Percentiles rank a stretch among this genome's conserved stretches.
These are phyloP conservation scores for Coemansia sp. DNA, from an alignment of 192 early-diverging fungal species.

Conservation along the genomic window DNA sequence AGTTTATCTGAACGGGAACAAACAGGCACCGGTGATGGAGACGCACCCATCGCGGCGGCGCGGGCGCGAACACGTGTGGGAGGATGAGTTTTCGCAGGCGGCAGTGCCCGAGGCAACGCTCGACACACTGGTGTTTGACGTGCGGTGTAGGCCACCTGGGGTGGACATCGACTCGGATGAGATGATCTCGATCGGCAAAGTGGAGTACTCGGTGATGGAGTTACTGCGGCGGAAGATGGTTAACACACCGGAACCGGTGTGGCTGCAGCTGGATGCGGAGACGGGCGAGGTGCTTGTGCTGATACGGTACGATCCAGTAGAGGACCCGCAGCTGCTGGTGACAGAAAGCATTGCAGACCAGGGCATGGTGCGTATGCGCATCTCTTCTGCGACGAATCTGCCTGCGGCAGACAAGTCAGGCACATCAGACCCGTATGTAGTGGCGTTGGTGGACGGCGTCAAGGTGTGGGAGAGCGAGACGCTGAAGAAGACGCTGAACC, in stretches of 20 bases:
- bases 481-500: constrained; percentile 72
- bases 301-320: constrained; percentile 51
- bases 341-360: constrained; percentile 58
- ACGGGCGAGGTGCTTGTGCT: constrained; percentile 54
- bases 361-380: constrained; percentile 64
- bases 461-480: constrained; percentile 68
- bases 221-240: constrained; percentile 45
- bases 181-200: constrained; percentile 54
- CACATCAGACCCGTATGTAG: constrained; percentile 70
- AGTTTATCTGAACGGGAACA: constrained; percentile 48
- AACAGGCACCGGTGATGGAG: constrained; percentile 46
- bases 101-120: constrained; percentile 38
- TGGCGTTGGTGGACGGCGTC: constrained; percentile 63
- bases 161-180: constrained; percentile 35
- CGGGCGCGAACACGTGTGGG: constrained; percentile 53
- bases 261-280: constrained; percentile 54
- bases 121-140: constrained; percentile 40
- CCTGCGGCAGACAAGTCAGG: constrained; percentile 71
- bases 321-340: constrained; percentile 43
- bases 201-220: constrained; percentile 48
- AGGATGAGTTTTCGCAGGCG: constrained; percentile 47
- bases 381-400: constrained; percentile 59
- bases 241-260: constrained; percentile 50
- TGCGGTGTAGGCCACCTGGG: constrained; percentile 42
- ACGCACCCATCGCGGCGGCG: constrained; percentile 49